Percentiles rank a stretch among this genome's conserved stretches.
Evolutionary conservation across 2,329 filamentous ascomycete genomes (phyloP).

Genomic region (Corynespora cassiicola): DNA sequence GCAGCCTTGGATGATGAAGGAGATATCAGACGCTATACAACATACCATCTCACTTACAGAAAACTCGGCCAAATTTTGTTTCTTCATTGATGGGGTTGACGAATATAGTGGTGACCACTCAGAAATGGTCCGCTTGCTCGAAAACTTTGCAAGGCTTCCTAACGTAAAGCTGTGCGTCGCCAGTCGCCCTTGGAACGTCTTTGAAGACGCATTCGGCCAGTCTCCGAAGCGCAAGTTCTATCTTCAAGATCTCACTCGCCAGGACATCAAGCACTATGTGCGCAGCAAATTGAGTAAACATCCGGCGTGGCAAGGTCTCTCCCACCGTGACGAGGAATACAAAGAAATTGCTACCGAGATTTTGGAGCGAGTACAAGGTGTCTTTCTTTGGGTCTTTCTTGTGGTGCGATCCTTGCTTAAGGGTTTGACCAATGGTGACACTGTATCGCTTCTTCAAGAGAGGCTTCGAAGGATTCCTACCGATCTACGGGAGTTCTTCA

Average conservation of each 20-base stretch:
- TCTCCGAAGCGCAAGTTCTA: neutral
- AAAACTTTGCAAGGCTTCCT: slow-evolving; percentile 16
- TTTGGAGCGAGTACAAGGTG: slow-evolving; percentile 1
- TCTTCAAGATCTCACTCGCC: slow-evolving; percentile 9
- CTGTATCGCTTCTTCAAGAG: neutral
- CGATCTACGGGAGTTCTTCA: slow-evolving; percentile 6
- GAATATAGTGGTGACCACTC: slow-evolving; percentile 16
- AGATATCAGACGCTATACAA: neutral
- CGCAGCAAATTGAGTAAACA: slow-evolving; percentile 30
- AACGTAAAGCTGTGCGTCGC: slow-evolving; percentile 16
- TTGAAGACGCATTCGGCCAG: slow-evolving; percentile 5
- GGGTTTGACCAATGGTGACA: slow-evolving; percentile 3
- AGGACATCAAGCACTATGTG: slow-evolving; percentile 32
- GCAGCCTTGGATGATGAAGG: neutral
- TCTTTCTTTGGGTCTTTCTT: slow-evolving; percentile 17
- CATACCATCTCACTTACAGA: neutral
- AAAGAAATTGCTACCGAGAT: slow-evolving; percentile 1
- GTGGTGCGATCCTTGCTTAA: slow-evolving; percentile 4
- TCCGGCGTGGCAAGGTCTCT: neutral
- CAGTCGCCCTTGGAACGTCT: slow-evolving; percentile 12
- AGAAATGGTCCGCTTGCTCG: slow-evolving; percentile 16
- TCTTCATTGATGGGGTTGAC: slow-evolving; percentile 25
- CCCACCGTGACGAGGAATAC: slow-evolving; percentile 2
- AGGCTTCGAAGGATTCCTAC: slow-evolving; percentile 2
- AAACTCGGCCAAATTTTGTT: slow-evolving; percentile 1